A percentile compares a stretch with the other conserved stretches of the same genome.
These are phyloP conservation scores for Ophiosphaerella narmari DNA, from an alignment of 2,329 filamentous ascomycete genomes.

Conservation along the genomic window DNA sequence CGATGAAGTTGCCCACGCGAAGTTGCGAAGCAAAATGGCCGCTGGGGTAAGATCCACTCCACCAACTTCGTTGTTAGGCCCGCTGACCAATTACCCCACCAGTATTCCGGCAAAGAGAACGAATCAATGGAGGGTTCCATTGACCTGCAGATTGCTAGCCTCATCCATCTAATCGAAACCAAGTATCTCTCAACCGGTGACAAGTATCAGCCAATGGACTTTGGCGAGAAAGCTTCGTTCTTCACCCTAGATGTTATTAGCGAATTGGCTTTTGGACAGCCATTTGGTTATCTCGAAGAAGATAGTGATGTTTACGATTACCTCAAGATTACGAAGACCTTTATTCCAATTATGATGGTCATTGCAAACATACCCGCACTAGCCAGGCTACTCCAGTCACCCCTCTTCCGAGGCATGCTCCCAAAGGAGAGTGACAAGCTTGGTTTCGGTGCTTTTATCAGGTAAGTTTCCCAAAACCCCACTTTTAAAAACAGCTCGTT, in stretches of 20 bases:
- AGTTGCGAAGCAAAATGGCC: conserved; percentile 51
- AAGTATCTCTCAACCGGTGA: conserved; percentile 44
- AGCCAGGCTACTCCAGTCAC: conserved; percentile 20
- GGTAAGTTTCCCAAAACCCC: conserved; percentile 11
- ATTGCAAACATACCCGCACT: conserved; percentile 19
- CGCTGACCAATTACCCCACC: not conserved
- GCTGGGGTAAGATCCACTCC: conserved; percentile 36
- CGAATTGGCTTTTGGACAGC: conserved; percentile 55
- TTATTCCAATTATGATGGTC: conserved; percentile 22
- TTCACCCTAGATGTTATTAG: conserved; percentile 61
- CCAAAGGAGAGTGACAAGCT: conserved; percentile 50
- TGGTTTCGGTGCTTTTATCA: conserved; percentile 46
- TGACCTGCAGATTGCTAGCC: conserved; percentile 50
- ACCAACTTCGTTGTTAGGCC: conserved; percentile 41
- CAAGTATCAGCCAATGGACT: conserved; percentile 48
- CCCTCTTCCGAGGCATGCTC: conserved; percentile 16
- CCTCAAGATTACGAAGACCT: conserved; percentile 49
- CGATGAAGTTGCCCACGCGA: conserved; percentile 51
- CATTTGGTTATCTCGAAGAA: conserved; percentile 55
- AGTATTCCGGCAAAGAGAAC: conserved; percentile 55
- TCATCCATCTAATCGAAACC: conserved; percentile 54
- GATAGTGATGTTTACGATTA: conserved; percentile 54
- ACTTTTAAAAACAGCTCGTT: not conserved
- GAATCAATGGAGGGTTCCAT: conserved; percentile 55
- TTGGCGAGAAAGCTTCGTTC: conserved; percentile 54